Evolutionary conservation across 257 asterid genomes (phyloP).

Genomic region (Nicotiana knightiana): DNA sequence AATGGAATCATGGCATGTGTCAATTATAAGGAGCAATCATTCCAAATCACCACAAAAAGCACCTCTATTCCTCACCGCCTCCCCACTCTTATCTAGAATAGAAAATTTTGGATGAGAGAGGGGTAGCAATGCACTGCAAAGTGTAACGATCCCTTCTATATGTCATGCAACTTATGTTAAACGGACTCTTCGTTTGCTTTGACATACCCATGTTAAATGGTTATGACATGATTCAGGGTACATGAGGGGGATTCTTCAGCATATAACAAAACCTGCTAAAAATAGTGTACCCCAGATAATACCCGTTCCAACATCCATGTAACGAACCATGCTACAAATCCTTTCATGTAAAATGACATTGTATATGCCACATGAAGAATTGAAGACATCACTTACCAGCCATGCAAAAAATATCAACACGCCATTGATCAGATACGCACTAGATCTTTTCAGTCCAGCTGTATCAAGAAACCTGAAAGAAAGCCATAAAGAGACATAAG

Average conservation of each 20-base stretch:
- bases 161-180: background rate
- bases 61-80: background rate
- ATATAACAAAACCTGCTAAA: background rate
- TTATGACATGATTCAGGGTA: background rate
- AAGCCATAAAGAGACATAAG: constrained; percentile 22
- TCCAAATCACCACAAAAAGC: background rate
- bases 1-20: background rate
- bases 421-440: constrained; percentile 70
- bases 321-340: background rate
- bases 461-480: constrained; percentile 76
- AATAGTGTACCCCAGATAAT: background rate
- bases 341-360: background rate
- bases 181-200: constrained; percentile 1
- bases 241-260: background rate
- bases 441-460: constrained; percentile 81
- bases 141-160: background rate
- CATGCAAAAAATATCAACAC: constrained; percentile 73
- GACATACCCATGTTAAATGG: background rate
- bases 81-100: background rate
- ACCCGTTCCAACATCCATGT: background rate
- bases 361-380: background rate
- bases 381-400: constrained; percentile 54
- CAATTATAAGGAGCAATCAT: background rate
- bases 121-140: background rate
- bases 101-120: background rate